Evolutionary conservation across 257 asterid species (phyloP), one percentile per base, ranked within the genome.

Genomic region (Leonotis leonurus): DNA sequence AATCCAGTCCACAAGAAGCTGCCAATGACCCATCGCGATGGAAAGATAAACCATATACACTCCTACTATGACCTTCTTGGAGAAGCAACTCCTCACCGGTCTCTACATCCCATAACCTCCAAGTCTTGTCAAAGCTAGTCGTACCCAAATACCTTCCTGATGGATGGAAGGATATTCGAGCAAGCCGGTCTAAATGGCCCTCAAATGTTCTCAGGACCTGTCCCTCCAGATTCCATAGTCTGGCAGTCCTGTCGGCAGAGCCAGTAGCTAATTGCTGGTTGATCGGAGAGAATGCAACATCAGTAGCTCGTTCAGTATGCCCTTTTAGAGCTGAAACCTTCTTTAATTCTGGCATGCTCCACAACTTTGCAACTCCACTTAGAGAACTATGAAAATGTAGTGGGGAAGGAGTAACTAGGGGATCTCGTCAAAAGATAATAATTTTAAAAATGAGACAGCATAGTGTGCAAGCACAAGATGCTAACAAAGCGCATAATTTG

Each of bases 41-140:
- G 69, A 93, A 93, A 48, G 88, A 35, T 33, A 93, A 50, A 22
- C 97, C 99, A 68, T 93, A 93, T 1, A 93, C 85, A 74, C 99
- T 85, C 77, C 97, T 87, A 62, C 97, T 93, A 65, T 89, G 97
- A 51, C 97, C 99, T 85, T 93, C 99, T 77, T 93, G 99, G 73
- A 89, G 89, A 73, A 93, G 97, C 65, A 89, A 74, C 81, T 87
- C 97, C 60, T 83, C 96, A 51, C 99, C 95, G 37, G 96, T 81
- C 73, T 93, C 99, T 40, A 89, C 95, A 73, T 93, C 86, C 99
- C 99, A 93, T 63, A 93, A 68, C 73, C 97, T 83, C 97, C 97
- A 93, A 41, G 99, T 93, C 68, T 82, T 83, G 77, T 93, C 96
- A 75, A 81, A 93, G 80, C 99, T 83, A 64, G 97, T 73, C 14